phyloP scores from a whole-genome alignment of 2,329 filamentous ascomycete genomes.

The Hawksworthiomyces lignivorus region DNA sequence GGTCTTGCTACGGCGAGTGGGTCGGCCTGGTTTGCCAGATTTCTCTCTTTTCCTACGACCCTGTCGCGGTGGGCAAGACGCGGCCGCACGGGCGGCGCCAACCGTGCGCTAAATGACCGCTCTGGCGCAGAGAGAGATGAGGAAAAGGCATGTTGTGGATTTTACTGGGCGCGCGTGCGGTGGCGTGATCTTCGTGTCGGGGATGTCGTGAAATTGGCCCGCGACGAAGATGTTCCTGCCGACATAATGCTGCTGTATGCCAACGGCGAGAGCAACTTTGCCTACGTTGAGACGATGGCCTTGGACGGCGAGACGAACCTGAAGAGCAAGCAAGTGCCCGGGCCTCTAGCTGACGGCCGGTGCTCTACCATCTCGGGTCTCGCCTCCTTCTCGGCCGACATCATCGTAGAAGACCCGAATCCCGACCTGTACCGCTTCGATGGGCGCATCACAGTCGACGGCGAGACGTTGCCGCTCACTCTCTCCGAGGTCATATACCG shows the following conservation, averaged over 20 bases:
- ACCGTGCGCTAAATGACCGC: too few species aligned
- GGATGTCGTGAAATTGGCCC: slow-evolving; percentile 40
- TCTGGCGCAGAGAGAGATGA: too few species aligned
- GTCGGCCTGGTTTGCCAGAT: too few species aligned
- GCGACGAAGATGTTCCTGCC: slow-evolving; percentile 75
- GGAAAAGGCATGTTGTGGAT: slow-evolving; percentile 43
- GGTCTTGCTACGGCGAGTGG: too few species aligned
- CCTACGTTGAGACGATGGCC: slow-evolving; percentile 80
- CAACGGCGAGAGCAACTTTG: slow-evolving; percentile 67
- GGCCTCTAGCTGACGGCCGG: slow-evolving; percentile 41
- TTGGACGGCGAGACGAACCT: slow-evolving; percentile 77
- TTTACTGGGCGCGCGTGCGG: slow-evolving; percentile 42
- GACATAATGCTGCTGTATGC: slow-evolving; percentile 75
- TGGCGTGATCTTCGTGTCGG: slow-evolving; percentile 44
- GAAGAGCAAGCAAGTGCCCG: slow-evolving; percentile 64
- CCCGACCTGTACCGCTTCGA: slow-evolving; percentile 71
- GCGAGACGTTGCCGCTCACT: slow-evolving; percentile 60
- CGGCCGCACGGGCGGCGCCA: too few species aligned
- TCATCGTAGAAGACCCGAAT: slow-evolving; percentile 71
- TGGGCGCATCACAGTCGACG: slow-evolving; percentile 54
- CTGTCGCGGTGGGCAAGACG: too few species aligned
- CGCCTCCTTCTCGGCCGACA: slow-evolving; percentile 46
- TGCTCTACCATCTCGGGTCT: slow-evolving; percentile 51
- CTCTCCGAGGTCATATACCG: slow-evolving; percentile 79
- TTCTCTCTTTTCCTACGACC: too few species aligned